Conservation (phyloP, 805 yeast species). For the Metschnikowia reukaufii region DNA sequence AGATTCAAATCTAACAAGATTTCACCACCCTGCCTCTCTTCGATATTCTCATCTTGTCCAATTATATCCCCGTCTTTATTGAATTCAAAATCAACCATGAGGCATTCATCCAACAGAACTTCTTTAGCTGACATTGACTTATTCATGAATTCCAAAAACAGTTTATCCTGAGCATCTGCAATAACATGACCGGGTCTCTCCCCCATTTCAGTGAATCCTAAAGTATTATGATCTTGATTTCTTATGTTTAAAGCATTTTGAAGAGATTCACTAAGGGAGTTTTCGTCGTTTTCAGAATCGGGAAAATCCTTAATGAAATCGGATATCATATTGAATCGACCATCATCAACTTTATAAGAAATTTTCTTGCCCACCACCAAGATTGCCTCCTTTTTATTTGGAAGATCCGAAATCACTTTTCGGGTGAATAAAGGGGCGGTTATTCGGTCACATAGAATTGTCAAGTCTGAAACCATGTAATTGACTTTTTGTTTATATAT, state of each 20-base stretch:
- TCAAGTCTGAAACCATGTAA: constrained; percentile 40
- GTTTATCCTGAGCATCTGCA: constrained; percentile 11
- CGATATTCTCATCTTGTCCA: background rate
- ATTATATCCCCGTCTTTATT: constrained; percentile 24
- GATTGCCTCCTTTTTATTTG: background rate
- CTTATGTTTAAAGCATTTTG: constrained; percentile 2
- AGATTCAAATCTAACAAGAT: constrained; percentile 14
- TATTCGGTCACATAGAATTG: constrained; percentile 14
- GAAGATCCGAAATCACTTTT: background rate
- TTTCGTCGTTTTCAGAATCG: background rate
- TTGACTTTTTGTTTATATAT: constrained; percentile 50
- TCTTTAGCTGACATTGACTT: constrained; percentile 14
- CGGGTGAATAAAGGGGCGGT: constrained; percentile 4
- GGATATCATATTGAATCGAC: constrained; percentile 24
- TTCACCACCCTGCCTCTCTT: background rate
- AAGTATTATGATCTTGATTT: background rate
- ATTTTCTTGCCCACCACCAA: background rate
- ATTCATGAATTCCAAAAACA: constrained; percentile 21
- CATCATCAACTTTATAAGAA: constrained; percentile 24
- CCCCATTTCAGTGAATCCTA: background rate
- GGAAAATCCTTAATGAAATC: constrained; percentile 22
- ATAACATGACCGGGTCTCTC: constrained; percentile 1
- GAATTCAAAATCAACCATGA: constrained; percentile 24
- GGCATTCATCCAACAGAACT: constrained; percentile 11
- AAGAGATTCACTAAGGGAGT: background rate